Evolutionary conservation across 441 rosid genomes (phyloP), one percentile per base, ranked within the genome.

Genomic region (Lepidium campestre): DNA sequence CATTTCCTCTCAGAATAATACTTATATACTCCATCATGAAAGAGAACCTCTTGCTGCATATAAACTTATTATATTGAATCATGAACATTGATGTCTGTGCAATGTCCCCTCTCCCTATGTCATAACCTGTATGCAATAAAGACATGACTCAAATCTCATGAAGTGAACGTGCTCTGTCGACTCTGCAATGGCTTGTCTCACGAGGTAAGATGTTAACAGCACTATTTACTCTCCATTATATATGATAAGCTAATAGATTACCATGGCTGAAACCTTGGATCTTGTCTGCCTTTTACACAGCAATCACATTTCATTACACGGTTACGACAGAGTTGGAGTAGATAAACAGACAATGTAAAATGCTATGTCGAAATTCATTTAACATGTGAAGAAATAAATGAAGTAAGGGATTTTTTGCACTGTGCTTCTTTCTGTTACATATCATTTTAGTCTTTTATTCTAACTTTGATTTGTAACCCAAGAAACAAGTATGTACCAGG

Each of bases 151-250:
- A 65, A 44, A 65, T 65, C 53, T 41, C 44, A 65, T 31, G 32
- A 53, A 31, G 42, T 41, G 23, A 65, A 65, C 11, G 54, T 19
- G 53, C 62, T 41, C 9, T 13, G 36, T 12, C 19, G 36, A 56
- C 25, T 44, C 14, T 44, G 37, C 37, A 55, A 23, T n/a, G 54
- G 45, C 62, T 44, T 66, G 62, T 66, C 71, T 55, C 37, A 4
- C 3, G 2, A 6, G 34, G 32, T n/a, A 44, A 55, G 19, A 14
- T 32, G 62, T 34, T 44, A 66, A 66, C 45, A 66, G 10, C 36
- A 44, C 54, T 25, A 54, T 42, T 66, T 7, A 31, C 23, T 50
- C 40, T 53, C 23, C 23, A 53, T 1, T 1, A 27, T 50, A 19
- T 7, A 50, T n/a, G 36, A 2, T 8, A 6, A 50, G 34, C 54